Percentiles rank a stretch among this genome's conserved stretches.
Conservation (phyloP, 73 alveolate species). For the Blepharisma stoltei region DNA sequence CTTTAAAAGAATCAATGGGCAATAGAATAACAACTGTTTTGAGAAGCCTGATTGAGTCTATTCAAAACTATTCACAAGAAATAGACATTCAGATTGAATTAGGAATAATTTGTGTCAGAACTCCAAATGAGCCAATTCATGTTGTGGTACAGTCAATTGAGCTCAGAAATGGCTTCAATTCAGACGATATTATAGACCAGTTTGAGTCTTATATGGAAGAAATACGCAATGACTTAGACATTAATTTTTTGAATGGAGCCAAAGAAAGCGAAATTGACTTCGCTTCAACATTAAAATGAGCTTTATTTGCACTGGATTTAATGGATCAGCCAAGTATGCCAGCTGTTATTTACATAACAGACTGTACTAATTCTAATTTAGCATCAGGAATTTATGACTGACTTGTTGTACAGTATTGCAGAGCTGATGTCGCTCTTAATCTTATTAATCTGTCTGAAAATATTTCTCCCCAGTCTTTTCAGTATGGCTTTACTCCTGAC, state of each 20-base stretch:
- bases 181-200: neutral
- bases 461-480: too few species aligned
- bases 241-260: neutral
- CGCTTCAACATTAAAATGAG: neutral
- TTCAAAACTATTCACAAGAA: too few species aligned
- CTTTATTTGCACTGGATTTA: neutral
- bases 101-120: conserved; percentile 4
- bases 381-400: conserved; percentile 20
- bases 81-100: neutral
- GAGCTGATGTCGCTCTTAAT: conserved; percentile 7
- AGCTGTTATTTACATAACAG: neutral
- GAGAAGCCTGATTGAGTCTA: too few species aligned
- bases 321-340: conserved; percentile 10
- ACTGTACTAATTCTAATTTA: neutral
- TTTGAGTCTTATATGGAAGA: too few species aligned
- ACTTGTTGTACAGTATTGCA: conserved; percentile 10
- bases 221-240: neutral
- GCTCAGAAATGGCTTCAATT: neutral
- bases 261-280: neutral
- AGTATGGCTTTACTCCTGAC: conserved; percentile 8
- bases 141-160: conserved; percentile 7
- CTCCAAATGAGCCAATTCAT: neutral
- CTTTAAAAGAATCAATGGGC: too few species aligned
- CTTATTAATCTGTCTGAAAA: neutral
- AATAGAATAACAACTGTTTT: too few species aligned